phyloP scores from a whole-genome alignment of 23 red algal species.

The Gracilaria caudata region DNA sequence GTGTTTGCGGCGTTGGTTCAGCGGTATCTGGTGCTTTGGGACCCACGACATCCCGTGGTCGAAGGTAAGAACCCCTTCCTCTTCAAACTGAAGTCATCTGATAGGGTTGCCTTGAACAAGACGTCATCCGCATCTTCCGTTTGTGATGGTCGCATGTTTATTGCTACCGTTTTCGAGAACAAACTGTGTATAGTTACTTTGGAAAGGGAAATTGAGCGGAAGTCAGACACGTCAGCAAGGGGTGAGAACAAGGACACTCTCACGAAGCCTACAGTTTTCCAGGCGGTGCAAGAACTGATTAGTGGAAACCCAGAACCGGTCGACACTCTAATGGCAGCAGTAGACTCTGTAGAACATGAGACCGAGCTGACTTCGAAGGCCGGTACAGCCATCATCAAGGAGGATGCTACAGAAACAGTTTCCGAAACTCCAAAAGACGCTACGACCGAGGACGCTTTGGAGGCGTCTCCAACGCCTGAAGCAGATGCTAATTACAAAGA shows the following conservation, averaged over 20 bases:
- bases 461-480: not conserved
- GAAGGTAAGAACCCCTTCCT: not conserved
- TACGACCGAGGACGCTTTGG: not conserved
- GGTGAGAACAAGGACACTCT: too few species aligned
- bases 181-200: constrained; percentile 1
- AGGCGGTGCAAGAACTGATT: constrained; percentile 5
- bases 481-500: not conserved
- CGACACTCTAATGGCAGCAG: not conserved
- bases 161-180: constrained; percentile 11
- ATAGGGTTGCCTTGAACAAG: constrained; percentile 7
- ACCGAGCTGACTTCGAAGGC: not conserved
- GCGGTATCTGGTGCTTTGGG: constrained; percentile 9
- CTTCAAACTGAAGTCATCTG: not conserved
- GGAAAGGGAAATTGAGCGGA: not conserved
- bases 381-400: not conserved
- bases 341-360: not conserved
- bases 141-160: constrained; percentile 7
- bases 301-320: constrained; percentile 25
- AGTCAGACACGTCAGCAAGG: not conserved
- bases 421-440: not conserved
- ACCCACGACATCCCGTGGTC: not conserved
- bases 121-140: constrained; percentile 14
- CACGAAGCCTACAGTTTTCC: not conserved
- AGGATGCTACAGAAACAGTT: not conserved
- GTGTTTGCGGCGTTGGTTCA: constrained; percentile 20